Base-by-base conservation (phyloP, 192 early-diverging fungal species). In the Helicostylum pulchrum region DNA sequence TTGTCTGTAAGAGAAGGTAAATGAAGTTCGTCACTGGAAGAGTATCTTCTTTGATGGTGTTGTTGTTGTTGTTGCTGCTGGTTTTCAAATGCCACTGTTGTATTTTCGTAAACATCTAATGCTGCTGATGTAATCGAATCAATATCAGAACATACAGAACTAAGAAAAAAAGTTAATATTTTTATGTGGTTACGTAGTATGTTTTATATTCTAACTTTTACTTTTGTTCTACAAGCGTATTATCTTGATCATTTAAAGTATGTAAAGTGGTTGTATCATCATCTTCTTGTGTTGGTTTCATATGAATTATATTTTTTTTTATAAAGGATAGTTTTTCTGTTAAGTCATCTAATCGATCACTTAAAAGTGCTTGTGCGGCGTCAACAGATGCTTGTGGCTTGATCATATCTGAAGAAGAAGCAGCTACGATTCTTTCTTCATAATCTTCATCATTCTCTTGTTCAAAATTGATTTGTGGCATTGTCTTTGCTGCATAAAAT, bases 321-420 rank as follows among this genome's bases (percentile, higher is more conserved):
- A 72, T 72, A 61, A 43, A 67, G 7, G 45, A 21, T 15, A 72
- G 34, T 32, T 72, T 72, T 47, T 72, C 65, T 2, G 64, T 72
- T 45, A 72, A 44, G 45, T 67, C 65, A 17, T 72, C 71, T 21
- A 72, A 30, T 39, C 45, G 32, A 36, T 61, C 70, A 49, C 44
- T 66, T 48, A 72, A 34, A 3, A 72, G 21, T 14, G 60, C 50
- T 19, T 72, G 63, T 3, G 70, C 64, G 8, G 64, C 60, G 4
- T 44, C 23, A 6, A 57, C 32, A 7, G 48, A 23, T 21, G 10
- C 31, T 34, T 56, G 54, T 39, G 54, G 54, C 36, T 56, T 56
- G 19, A 34, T 56, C 32, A 34, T 36, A 56, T 34, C n/a, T 39
- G 31, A 34, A 36, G 54, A 36, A 12, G 53, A 45, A 42, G 36